A percentile compares a stretch with the other conserved stretches of the same genome.
Evolutionary conservation across 306 rosid genomes (phyloP).

Genomic region (cucumber (Cucumis sativus)): DNA sequence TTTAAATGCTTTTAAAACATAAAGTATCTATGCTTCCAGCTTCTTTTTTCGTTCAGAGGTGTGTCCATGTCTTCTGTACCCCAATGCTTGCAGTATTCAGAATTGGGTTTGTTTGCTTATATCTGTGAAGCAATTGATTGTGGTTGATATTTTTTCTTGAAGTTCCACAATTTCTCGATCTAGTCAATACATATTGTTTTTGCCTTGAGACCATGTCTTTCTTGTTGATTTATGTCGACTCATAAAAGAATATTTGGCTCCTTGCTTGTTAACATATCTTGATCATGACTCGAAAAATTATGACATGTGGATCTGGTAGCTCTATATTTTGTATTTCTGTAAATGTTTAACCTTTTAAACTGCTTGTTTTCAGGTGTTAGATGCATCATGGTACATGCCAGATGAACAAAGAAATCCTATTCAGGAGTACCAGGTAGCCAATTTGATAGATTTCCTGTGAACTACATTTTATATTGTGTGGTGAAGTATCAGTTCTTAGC

Average conservation of each 20-base stretch:
- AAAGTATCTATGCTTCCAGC: not conserved
- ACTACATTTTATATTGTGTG: not conserved
- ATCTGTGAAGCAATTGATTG: not conserved
- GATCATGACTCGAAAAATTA: not conserved
- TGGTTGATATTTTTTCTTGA: not conserved
- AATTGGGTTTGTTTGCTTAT: not conserved
- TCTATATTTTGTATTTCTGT: not conserved
- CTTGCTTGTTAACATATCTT: not conserved
- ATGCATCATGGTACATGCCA: constrained; percentile 99
- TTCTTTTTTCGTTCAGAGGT: not conserved
- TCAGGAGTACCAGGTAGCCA: constrained; percentile 84
- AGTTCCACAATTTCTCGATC: not conserved
- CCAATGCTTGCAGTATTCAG: not conserved
- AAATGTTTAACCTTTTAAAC: not conserved
- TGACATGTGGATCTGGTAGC: not conserved
- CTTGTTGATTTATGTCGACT: not conserved
- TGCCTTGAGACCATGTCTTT: not conserved
- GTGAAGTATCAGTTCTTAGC: not conserved
- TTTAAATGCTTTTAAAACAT: not conserved
- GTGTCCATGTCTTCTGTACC: not conserved
- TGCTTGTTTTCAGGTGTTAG: constrained; percentile 50
- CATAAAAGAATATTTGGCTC: not conserved
- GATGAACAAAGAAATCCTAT: constrained; percentile 91
- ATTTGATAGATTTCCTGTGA: not conserved
- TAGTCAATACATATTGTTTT: not conserved